Evolutionary conservation across 2,329 filamentous ascomycete genomes (phyloP).

Genomic region (Fusarium caatingaense): DNA sequence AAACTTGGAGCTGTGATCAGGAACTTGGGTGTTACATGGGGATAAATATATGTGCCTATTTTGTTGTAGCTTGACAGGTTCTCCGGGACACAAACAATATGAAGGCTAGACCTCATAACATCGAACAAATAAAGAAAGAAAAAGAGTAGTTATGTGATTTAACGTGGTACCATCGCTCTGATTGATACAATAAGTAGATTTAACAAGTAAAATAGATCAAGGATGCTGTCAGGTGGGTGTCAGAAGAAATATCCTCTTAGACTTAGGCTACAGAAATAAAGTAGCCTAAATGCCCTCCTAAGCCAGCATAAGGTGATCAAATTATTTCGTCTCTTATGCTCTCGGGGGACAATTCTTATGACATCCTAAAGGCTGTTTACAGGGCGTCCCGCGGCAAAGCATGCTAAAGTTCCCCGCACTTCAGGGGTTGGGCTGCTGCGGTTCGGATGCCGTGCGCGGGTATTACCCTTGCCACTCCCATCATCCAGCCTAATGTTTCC

Average conservation of each 20-base stretch:
- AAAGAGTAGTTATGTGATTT: background rate
- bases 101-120: no score
- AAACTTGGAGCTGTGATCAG: background rate
- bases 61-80: background rate
- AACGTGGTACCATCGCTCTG: background rate
- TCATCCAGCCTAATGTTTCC: background rate
- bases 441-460: background rate
- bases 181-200: background rate
- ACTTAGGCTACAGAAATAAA: no score
- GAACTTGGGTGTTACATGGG: constrained; percentile 4
- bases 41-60: background rate
- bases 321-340: no score
- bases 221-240: background rate
- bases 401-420: background rate
- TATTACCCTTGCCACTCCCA: background rate
- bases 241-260: no score
- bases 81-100: background rate
- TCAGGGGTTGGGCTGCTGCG: background rate
- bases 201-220: background rate
- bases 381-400: background rate
- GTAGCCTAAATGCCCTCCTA: no score
- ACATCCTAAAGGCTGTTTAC: background rate
- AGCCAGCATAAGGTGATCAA: no score
- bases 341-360: no score
- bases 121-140: background rate